Evolutionary conservation across 805 yeast genomes (phyloP), one percentile per base, ranked within the genome.

Genomic region (Teunomyces barrocoloradensis): DNA sequence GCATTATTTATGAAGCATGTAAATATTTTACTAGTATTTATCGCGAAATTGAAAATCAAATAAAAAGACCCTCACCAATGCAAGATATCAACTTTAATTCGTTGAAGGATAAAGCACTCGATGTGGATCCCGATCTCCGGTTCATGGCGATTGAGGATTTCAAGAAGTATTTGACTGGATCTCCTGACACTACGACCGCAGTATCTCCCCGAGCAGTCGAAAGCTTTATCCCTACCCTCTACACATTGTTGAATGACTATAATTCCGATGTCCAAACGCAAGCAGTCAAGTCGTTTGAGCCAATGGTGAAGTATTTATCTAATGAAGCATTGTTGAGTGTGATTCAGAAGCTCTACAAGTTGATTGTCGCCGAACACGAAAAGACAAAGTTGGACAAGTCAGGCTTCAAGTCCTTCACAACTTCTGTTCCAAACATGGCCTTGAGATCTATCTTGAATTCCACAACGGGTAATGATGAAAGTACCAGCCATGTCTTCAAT

Each of bases 121-220:
- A 84, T 53, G 84, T 83, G 2, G 96, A 89, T 56, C 86, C 94
- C 3, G 96, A 89, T 60, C 69, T 86, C 54, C 71, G 96, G 61
- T 89, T 82, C 67, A 89, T 89, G 96, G 95, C 91, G 2, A 69
- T 89, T 46, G 85, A 79, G 55, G 96, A 89, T 58, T 73, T 87
- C 56, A 80, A 77, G 55, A 78, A 78, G 58, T 58, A 66, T 41
- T 57, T 78, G 18, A 51, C 46, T 32, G 52, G 56, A 48, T 43
- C 65, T 55, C 49, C 64, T 52, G 50, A 51, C 48, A 47, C 18
- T 4, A 13, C 38, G 2, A 20, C 39, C 12, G 33, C 29, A 12
- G 46, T 46, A 23, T 48, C 46, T 33, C 37, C 39, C n/a, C 18
- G 44, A 12, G 34, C 29, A 5, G 20, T 48, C 12, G 44, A 44